Percentiles rank a stretch among this genome's conserved stretches.
These are phyloP conservation scores for Pittosporum tobira DNA, from an alignment of 129 eudicot species.

Conservation along the genomic window DNA sequence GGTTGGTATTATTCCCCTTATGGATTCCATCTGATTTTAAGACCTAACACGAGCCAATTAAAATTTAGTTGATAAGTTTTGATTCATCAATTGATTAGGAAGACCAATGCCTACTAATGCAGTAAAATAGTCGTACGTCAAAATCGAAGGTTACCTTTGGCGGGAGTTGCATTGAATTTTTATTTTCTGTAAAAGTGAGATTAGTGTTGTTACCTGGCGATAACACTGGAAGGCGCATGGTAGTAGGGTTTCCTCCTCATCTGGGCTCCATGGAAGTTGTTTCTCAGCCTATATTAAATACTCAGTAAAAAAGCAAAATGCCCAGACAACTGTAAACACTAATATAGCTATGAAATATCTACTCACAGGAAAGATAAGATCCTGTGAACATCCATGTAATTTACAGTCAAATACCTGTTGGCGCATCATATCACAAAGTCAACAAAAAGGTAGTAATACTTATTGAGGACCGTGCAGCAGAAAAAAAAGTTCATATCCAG, in stretches of 20 bases:
- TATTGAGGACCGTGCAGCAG: slow-evolving; percentile 9
- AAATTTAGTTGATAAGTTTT: not conserved
- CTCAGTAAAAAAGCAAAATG: not conserved
- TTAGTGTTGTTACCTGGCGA: slow-evolving; percentile 71
- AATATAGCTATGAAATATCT: slow-evolving; percentile 1
- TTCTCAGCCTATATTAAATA: slow-evolving; percentile 50
- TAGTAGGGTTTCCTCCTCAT: slow-evolving; percentile 49
- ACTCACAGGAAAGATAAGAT: slow-evolving; percentile 83
- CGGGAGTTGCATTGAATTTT: not conserved
- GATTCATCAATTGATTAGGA: not conserved
- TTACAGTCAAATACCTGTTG: slow-evolving; percentile 88
- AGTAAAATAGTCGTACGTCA: not conserved
- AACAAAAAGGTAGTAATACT: slow-evolving; percentile 14
- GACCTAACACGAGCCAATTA: slow-evolving; percentile 4
- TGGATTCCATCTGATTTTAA: slow-evolving; percentile 20
- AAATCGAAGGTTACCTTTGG: slow-evolving; percentile 3
- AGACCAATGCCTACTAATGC: not conserved
- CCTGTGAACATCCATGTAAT: slow-evolving; percentile 95
- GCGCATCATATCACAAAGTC: slow-evolving; percentile 2
- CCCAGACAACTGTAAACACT: slow-evolving; percentile 5
- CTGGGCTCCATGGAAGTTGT: slow-evolving; percentile 44
- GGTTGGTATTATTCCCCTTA: slow-evolving; percentile 64
- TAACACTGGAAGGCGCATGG: slow-evolving; percentile 78
- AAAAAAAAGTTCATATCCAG: slow-evolving; percentile 2
- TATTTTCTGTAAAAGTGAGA: too few relatives aligned